Conservation (phyloP, 805 yeast genomes). For the Starmerella ratchasimensis region DNA sequence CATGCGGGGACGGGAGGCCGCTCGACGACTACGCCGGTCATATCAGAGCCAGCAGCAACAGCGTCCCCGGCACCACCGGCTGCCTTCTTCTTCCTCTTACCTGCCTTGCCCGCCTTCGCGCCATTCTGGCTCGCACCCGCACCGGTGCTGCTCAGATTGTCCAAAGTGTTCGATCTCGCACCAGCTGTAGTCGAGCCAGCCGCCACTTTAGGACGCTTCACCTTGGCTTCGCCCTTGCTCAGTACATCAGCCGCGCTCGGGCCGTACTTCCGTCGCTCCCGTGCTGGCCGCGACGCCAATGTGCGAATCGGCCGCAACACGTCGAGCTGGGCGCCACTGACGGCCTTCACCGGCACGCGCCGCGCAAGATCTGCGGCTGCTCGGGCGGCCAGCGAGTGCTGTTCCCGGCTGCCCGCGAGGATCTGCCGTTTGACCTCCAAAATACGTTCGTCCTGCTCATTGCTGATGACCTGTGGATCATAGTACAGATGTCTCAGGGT, state of each 20-base stretch:
- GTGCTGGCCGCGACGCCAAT: too few relatives aligned
- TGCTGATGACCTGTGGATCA: slow-evolving; percentile 19
- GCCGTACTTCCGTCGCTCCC: slow-evolving; percentile 14
- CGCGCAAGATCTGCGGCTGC: slow-evolving; percentile 12
- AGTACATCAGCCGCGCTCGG: slow-evolving; percentile 17
- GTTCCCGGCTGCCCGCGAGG: slow-evolving; percentile 7
- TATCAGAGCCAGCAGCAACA: too few relatives aligned
- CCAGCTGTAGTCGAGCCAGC: too few relatives aligned
- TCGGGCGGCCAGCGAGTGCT: slow-evolving; percentile 1
- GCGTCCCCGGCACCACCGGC: neutral
- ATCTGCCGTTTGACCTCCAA: slow-evolving; percentile 12
- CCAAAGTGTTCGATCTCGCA: too few relatives aligned
- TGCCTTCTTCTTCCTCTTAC: neutral
- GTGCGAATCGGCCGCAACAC: slow-evolving; percentile 1
- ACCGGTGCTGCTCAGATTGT: too few relatives aligned
- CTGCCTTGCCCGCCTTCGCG: neutral
- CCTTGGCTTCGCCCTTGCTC: neutral
- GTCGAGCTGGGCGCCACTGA: slow-evolving; percentile 9
- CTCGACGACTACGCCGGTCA: too few relatives aligned
- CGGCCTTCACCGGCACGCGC: neutral
- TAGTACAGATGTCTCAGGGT: slow-evolving; percentile 22
- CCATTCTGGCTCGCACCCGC: too few relatives aligned
- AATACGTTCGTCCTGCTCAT: slow-evolving; percentile 19
- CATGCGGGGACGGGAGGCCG: too few relatives aligned
- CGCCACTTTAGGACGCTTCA: neutral